Percentiles rank a stretch among this genome's conserved stretches.
phyloP scores from a whole-genome alignment of 805 yeast genomes.

The Maudiozyma turicensis region DNA sequence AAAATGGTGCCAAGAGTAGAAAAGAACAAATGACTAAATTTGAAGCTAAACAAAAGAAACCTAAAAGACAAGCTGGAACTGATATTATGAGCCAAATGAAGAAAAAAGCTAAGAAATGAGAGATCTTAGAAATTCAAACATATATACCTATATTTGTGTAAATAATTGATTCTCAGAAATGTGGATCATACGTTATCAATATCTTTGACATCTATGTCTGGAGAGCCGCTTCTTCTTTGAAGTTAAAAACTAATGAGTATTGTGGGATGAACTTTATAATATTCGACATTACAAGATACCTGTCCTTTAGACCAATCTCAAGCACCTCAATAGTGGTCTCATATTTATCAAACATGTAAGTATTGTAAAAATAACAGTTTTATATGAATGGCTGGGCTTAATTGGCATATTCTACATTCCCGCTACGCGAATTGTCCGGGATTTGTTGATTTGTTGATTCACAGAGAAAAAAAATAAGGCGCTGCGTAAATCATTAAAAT shows the following conservation, averaged over 20 bases:
- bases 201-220: too few relatives aligned
- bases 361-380: neutral
- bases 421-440: too few relatives aligned
- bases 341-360: neutral
- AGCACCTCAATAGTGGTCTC: neutral
- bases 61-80: conserved; percentile 11
- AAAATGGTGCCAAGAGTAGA: conserved; percentile 59
- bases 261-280: too few relatives aligned
- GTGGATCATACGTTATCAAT: neutral
- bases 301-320: too few relatives aligned
- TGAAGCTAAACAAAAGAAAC: conserved; percentile 41
- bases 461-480: too few relatives aligned
- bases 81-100: conserved; percentile 15
- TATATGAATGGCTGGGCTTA: neutral
- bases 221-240: too few relatives aligned
- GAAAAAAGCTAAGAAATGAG: conserved; percentile 4
- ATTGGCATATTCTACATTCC: neutral
- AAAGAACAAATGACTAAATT: conserved; percentile 57
- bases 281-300: too few relatives aligned
- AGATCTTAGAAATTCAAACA: neutral
- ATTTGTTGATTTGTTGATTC: too few relatives aligned
- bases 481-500: too few relatives aligned
- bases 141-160: neutral
- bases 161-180: too few relatives aligned
- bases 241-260: too few relatives aligned